Conservation (phyloP, 202 grass and related monocot species). For the Carex arenaria region DNA sequence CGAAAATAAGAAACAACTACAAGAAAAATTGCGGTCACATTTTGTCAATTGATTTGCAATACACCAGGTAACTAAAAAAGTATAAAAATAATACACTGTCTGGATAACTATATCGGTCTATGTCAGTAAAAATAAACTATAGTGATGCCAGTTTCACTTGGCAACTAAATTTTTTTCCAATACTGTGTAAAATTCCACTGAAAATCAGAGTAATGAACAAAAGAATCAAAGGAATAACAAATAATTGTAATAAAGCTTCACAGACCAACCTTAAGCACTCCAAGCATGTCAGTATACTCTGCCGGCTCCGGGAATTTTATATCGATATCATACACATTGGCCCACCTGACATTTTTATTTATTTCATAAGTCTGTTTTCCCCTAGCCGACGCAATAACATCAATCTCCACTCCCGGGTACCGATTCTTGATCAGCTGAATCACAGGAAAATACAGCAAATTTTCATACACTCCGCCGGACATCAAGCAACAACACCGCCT, state of each 20-base stretch:
- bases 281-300: conserved; percentile 81
- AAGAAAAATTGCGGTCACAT: not conserved
- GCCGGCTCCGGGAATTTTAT: conserved; percentile 60
- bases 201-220: not conserved
- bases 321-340: conserved; percentile 73
- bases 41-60: not conserved
- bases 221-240: not conserved
- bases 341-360: conserved; percentile 87
- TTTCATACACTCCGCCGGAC: conserved; percentile 84
- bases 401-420: conserved; percentile 72
- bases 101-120: not conserved
- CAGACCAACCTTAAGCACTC: conserved; percentile 50
- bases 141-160: not conserved
- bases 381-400: conserved; percentile 55
- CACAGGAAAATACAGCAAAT: conserved; percentile 92
- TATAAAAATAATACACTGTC: not conserved
- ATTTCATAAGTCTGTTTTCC: conserved; percentile 94
- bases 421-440: conserved; percentile 79
- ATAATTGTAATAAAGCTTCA: not conserved
- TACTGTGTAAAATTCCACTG: not conserved
- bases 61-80: not conserved
- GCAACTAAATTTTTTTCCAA: not conserved
- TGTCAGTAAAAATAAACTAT: too few relatives aligned
- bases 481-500: conserved; percentile 82
- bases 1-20: not conserved